Evolutionary conservation across 257 asterid genomes (phyloP), one percentile per base, ranked within the genome.

Genomic region (Datura wrightii): DNA sequence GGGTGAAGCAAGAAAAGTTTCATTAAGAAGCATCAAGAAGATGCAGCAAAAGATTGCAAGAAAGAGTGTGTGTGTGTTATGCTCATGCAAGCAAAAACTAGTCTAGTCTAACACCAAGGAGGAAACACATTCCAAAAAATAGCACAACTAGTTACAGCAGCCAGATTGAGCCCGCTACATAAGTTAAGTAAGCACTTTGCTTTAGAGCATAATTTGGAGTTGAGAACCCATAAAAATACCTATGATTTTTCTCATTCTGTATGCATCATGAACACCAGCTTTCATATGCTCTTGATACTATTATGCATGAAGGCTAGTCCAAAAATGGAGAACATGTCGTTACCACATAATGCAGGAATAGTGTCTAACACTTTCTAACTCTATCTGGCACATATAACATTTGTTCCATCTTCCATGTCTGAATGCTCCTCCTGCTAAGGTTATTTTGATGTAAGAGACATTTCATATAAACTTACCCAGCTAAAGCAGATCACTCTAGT

Each of bases 101-200:
- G 34, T 39, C 53, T 69, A 69, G 53, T 69, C 34, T 39, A 69
- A 16, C 9, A 16, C 11, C 48, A 66, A 66, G 74, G 24, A 37
- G 39, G 34, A 67, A 16, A 69, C 14, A 69, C 79, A 39, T 39
- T 66, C 79, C 14, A 39, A 41, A 16, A 69, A 69, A 69, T 39
- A 39, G 79, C 52, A 63, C 42, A 69, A 39, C 53, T 39, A 69
- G 34, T 41, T 69, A 39, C 79, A 69, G 53, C 53, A 69, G 34
- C 53, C 48, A 39, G 79, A 69, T 39, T 69, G 79, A 69, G 34
- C 79, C 79, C 39, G 53, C 79, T 69, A 39, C 36, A 69, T 16
- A 69, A 39, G 31, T 16, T 39, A 39, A 54, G 7, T 54, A 14
- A 16, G 79, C 79, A 67, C 79, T 16, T 39, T 69, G 53, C 52